phyloP scores from a whole-genome alignment of 306 rosid genomes.

The Cicer arietinum region DNA sequence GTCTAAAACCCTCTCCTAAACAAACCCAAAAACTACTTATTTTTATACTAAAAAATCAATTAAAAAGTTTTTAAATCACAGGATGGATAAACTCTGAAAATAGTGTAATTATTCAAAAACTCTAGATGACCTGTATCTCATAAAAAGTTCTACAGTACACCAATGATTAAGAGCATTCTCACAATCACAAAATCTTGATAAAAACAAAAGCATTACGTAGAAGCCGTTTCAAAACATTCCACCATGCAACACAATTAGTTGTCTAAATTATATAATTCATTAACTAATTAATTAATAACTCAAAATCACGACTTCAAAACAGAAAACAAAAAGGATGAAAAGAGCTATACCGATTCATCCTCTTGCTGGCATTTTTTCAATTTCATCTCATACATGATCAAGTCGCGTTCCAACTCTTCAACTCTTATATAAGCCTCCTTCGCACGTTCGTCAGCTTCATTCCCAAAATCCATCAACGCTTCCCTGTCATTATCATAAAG shows the following conservation, averaged over 20 bases:
- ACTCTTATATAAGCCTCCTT: conserved; percentile 68
- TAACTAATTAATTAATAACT: neutral
- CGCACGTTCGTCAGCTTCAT: conserved; percentile 87
- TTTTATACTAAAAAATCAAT: neutral
- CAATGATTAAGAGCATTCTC: neutral
- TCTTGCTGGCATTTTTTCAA: conserved; percentile 49
- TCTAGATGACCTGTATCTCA: neutral
- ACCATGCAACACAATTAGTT: neutral
- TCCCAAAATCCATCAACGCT: conserved; percentile 87
- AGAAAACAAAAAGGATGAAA: neutral
- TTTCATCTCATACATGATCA: conserved; percentile 54
- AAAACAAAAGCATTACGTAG: neutral
- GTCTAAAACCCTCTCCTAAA: neutral
- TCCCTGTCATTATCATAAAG: conserved; percentile 84
- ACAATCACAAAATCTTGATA: neutral
- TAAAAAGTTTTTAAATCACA: neutral
- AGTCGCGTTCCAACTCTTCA: conserved; percentile 63
- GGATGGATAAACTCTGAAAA: neutral
- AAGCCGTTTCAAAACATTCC: neutral
- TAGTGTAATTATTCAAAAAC: neutral
- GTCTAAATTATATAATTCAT: neutral
- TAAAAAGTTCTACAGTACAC: neutral
- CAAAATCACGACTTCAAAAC: neutral
- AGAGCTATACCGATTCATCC: conserved; percentile 53
- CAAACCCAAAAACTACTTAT: neutral